These are phyloP conservation scores for Plenodomus tracheiphilus DNA, from an alignment of 2,329 filamentous ascomycete species.

Conservation along the genomic window DNA sequence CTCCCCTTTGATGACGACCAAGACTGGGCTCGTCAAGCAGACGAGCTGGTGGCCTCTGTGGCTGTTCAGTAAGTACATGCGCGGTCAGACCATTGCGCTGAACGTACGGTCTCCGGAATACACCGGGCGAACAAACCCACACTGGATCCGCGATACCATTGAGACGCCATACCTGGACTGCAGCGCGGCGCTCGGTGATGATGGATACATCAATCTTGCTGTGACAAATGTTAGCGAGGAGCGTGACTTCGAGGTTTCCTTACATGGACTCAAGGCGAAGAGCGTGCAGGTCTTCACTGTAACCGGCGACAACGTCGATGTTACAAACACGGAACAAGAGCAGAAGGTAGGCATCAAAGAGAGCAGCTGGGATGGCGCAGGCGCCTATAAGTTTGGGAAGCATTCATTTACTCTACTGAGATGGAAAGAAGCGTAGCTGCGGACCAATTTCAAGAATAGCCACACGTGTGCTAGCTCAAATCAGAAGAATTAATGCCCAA, in stretches of 20 bases:
- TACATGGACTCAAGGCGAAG: conserved; percentile 57
- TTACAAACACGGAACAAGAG: conserved; percentile 65
- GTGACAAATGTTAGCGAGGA: conserved; percentile 72
- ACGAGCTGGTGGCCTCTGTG: conserved; percentile 75
- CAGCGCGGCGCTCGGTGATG: conserved; percentile 62
- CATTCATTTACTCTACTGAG: conserved; percentile 70
- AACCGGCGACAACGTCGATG: conserved; percentile 59
- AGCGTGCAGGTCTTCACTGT: conserved; percentile 66
- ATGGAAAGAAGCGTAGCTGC: conserved; percentile 47
- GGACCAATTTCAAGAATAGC: not conserved
- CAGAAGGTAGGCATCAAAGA: conserved; percentile 65
- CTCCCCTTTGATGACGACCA: conserved; percentile 72
- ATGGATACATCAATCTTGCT: conserved; percentile 66
- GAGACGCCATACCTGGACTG: conserved; percentile 74
- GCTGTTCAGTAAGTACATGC: conserved; percentile 73
- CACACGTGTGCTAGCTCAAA: not conserved
- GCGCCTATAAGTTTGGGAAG: conserved; percentile 67
- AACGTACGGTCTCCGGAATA: conserved; percentile 69
- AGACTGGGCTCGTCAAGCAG: conserved; percentile 67
- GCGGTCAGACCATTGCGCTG: conserved; percentile 67
- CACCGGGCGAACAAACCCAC: conserved; percentile 66
- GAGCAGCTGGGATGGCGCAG: conserved; percentile 65
- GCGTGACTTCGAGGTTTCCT: conserved; percentile 60
- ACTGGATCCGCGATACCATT: conserved; percentile 66
- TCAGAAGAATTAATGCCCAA: not conserved